A percentile compares a stretch with the other conserved stretches of the same genome.
phyloP scores from a whole-genome alignment of 441 rosid genomes.

The Pelargonium australe region DNA sequence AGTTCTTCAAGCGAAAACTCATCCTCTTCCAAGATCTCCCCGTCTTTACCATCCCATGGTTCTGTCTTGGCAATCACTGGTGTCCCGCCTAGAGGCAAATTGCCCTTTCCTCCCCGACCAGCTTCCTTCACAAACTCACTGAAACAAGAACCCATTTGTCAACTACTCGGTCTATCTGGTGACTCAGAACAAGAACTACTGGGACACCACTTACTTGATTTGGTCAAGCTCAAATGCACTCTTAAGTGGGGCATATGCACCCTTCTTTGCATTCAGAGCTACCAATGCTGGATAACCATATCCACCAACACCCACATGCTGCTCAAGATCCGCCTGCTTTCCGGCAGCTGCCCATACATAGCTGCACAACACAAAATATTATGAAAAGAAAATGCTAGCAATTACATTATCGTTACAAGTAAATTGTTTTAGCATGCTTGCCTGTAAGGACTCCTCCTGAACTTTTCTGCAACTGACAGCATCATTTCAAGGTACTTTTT shows the following conservation, averaged over 20 bases:
- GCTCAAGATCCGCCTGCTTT: conserved; percentile 86
- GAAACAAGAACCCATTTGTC: conserved; percentile 16
- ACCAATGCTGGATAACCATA: conserved; percentile 96
- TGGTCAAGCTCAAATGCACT: conserved; percentile 90
- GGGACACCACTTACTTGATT: conserved; percentile 44
- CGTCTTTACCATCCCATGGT: conserved; percentile 97
- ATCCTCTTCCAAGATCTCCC: conserved; percentile 73
- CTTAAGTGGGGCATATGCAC: conserved; percentile 87
- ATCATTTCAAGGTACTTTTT: conserved; percentile 74
- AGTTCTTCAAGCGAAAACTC: conserved; percentile 96
- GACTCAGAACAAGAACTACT: too few relatives aligned
- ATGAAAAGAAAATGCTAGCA: too few relatives aligned
- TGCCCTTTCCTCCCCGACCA: conserved; percentile 90
- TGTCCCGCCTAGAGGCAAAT: conserved; percentile 55
- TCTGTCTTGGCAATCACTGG: conserved; percentile 52
- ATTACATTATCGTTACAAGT: too few relatives aligned
- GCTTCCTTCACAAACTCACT: conserved; percentile 97
- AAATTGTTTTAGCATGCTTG: conserved; percentile 20
- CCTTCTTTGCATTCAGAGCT: conserved; percentile 90
- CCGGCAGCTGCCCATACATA: conserved; percentile 91
- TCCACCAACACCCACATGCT: conserved; percentile 79
- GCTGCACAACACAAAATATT: conserved; percentile 33
- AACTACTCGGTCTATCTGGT: too few relatives aligned
- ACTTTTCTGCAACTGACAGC: conserved; percentile 82
- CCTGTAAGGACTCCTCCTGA: conserved; percentile 90